A percentile compares a stretch with the other conserved stretches of the same genome.
These are phyloP conservation scores for Phoma sp. DNA, from an alignment of 2,329 filamentous ascomycete species.

Conservation along the genomic window DNA sequence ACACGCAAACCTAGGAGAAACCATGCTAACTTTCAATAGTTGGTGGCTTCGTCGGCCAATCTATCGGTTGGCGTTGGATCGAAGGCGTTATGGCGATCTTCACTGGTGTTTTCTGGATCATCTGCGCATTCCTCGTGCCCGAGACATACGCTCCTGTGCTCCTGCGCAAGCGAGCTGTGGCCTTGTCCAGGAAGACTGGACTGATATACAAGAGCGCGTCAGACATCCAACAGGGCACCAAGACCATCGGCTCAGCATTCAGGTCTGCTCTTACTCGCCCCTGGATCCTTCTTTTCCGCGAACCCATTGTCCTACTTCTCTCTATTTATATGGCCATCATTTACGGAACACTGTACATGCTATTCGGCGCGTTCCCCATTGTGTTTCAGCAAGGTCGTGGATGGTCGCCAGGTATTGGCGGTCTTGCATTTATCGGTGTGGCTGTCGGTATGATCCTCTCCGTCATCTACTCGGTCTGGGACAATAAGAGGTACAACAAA, in stretches of 20 bases:
- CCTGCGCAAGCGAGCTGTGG: slow-evolving; percentile 65
- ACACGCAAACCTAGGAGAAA: neutral
- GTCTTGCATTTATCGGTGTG: slow-evolving; percentile 44
- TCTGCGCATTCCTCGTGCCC: slow-evolving; percentile 50
- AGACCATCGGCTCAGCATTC: slow-evolving; percentile 3
- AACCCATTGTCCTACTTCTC: slow-evolving; percentile 30
- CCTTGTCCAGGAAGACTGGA: slow-evolving; percentile 67
- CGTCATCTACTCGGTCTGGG: slow-evolving; percentile 37
- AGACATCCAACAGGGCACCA: slow-evolving; percentile 11
- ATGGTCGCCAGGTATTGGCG: slow-evolving; percentile 49
- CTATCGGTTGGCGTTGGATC: slow-evolving; percentile 38
- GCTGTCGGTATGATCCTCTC: slow-evolving; percentile 26
- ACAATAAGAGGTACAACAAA: slow-evolving; percentile 46
- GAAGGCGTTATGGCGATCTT: slow-evolving; percentile 63
- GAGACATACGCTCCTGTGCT: slow-evolving; percentile 70
- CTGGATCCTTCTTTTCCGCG: slow-evolving; percentile 28
- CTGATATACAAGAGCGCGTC: slow-evolving; percentile 60
- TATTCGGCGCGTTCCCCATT: slow-evolving; percentile 59
- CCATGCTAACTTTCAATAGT: slow-evolving; percentile 44
- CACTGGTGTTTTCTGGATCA: slow-evolving; percentile 48
- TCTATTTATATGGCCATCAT: slow-evolving; percentile 39
- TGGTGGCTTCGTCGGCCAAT: slow-evolving; percentile 22
- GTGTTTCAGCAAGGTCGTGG: slow-evolving; percentile 46
- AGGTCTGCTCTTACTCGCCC: slow-evolving; percentile 34
- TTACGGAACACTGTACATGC: slow-evolving; percentile 57